Evolutionary conservation across 148 eudicot species (phyloP), one percentile per base, ranked within the genome.

Genomic region (Dysphania ambrosioides): DNA sequence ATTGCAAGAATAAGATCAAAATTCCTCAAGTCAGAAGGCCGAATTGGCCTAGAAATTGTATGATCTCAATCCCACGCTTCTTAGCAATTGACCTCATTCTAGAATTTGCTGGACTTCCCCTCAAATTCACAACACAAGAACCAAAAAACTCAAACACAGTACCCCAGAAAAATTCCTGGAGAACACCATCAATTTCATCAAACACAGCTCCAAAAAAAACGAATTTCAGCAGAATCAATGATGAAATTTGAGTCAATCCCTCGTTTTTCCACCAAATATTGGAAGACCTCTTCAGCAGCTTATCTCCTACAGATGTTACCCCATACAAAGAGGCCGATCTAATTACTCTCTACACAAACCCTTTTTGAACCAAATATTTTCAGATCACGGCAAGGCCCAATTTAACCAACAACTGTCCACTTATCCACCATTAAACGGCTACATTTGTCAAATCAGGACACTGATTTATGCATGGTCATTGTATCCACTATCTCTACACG

Each of bases 1-100:
- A 95, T 95, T 15, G 99, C 97, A 83, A 95, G 96, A 89, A 95
- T 95, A n/a, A 95, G 88, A 89, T 95, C 94, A 82, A 90, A 95
- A 72, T 90, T 94, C 65, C 62, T 86, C 66, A 95, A 95, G 85
- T 95, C 99, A 30, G 96, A 85, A 0, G 97, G 85, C 66, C 79
- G 79, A 70, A 95, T 90, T n/a, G 91, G 94, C 82, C 99, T 89
- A 55, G 99, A 95, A 18, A 83, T 47, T 3, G 99, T 92, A 71
- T 90, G 75, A 95, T 92, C 85, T 84, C 86, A 78, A 95, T 74
- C 66, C 96, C 97, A 74, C 99, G 97, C 80, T 81, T 85, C 70
- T 88, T 90, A 32, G 99, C 92, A 70, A 96, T 87, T 58, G 97
- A 84, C 78, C 94, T 89, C 99, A 95, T 95, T 69, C 99, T 86